phyloP scores from a whole-genome alignment of 2,329 filamentous ascomycete species.

The Aspergillus pseudoterreus region DNA sequence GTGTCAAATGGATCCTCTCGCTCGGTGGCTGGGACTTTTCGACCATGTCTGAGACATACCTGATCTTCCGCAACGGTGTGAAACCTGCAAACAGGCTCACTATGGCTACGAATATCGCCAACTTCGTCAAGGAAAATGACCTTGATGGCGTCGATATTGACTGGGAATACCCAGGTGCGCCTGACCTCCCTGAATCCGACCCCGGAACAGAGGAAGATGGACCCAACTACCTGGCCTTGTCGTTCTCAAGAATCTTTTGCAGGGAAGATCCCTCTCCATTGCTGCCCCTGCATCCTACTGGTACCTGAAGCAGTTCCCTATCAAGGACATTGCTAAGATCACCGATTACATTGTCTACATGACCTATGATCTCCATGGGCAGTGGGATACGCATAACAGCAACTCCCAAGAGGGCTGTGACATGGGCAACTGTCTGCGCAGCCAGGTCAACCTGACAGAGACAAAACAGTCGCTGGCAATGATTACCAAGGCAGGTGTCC shows the following conservation, averaged over 20 bases:
- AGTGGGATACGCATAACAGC: constrained; percentile 6
- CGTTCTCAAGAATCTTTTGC: constrained; percentile 17
- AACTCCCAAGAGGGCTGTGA: constrained; percentile 14
- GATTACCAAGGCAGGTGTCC: constrained; percentile 10
- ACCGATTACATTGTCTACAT: constrained; percentile 14
- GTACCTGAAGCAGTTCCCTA: constrained; percentile 15
- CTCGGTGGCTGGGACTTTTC: constrained; percentile 47
- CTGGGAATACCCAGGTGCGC: constrained; percentile 13
- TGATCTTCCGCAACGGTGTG: constrained; percentile 36
- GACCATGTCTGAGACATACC: constrained; percentile 33
- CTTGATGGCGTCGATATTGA: constrained; percentile 14
- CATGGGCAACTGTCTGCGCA: constrained; percentile 32
- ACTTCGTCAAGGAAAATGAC: constrained; percentile 9
- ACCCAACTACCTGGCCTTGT: constrained; percentile 31
- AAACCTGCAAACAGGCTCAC: constrained; percentile 35
- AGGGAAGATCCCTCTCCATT: constrained; percentile 19
- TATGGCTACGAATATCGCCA: constrained; percentile 35
- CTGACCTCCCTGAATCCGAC: constrained; percentile 19
- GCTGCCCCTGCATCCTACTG: constrained; percentile 28
- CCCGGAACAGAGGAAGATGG: constrained; percentile 24
- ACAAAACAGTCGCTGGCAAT: constrained; percentile 33
- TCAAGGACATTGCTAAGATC: constrained; percentile 2
- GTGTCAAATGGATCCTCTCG: constrained; percentile 36
- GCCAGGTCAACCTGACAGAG: constrained; percentile 41
- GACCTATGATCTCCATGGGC: constrained; percentile 16